Base-by-base conservation (phyloP, 1,139 yeast genomes). In the Yamadazyma pseudoaaseri region DNA sequence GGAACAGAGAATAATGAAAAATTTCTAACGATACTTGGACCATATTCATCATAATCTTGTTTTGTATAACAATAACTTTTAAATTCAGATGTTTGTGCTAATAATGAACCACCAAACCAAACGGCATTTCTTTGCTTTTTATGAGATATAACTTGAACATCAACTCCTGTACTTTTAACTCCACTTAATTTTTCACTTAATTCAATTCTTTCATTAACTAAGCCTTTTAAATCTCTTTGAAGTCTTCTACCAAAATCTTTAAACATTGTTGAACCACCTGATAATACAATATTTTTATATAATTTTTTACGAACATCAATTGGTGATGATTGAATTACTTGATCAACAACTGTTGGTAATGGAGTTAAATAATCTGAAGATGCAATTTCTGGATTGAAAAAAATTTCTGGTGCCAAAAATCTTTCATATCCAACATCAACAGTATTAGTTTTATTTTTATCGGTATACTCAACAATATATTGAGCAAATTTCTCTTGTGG, bases 221-320 rank as follows among this genome's bases (percentile, higher is more conserved):
- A 71, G 6, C 76, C 60, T 64, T 89, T 87, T 57, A 94, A 73
- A 60, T 94, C 99, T 63, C 97, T 83, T 65, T 94, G 98, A 49
- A 94, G 73, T 64, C 99, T 81, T 66, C 97, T 84, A 35, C 97
- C 97, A 55, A 92, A 94, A 61, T 92, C 97, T 57, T 89, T 89
- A 62, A 94, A 94, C 98, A 92, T 92, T 16, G 99, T 92, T 2
- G 97, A 89, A 33, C 99, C 99, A 49, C 98, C 96, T 16, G 94
- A 83, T 39, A 87, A 73, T 17, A 94, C 99, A 55, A 94, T 92
- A 62, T 94, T 94, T 62, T 84, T 86, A 69, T 92, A 92, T 42
- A 94, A 76, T 40, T 95, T 96, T 62, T 92, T 90, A 65, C 99
- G 86, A 29, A 94, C 98, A 69, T 94, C 99, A 49, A 94, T 89